Base-by-base conservation (phyloP, 2,329 filamentous ascomycete species). In the Lasiodiplodia theobromae region DNA sequence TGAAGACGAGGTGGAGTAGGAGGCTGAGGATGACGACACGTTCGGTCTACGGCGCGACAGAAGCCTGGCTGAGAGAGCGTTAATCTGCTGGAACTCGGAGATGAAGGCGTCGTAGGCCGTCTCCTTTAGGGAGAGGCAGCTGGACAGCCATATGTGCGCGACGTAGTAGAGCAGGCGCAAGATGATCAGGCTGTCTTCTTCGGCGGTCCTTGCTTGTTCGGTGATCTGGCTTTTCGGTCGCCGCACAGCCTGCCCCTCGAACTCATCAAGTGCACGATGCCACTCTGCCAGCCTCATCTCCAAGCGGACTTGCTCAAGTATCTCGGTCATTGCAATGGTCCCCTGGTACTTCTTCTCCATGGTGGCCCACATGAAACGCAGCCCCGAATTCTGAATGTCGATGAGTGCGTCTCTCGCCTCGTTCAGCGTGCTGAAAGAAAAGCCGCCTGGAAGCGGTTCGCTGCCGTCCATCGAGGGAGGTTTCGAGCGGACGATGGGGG, bases 261-360 rank as follows among this genome's bases (percentile, higher is more conserved):
- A 28, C 16, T 63, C 38, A 16, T 63, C 58, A 16, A 63, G 40
- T n/a, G 58, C 58, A 28, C 44, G 58, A 44, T 63, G 40, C 58
- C 58, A 63, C 40, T 63, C 58, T 16, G 40, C 58, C 4, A 63
- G 25, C 11, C 58, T 44, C 58, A 63, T 63, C 40, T 63, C 58
- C 25, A 63, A n/a, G 12, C 58, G 58, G 16, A 63, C 58, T 28
- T 63, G 58, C 40, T 63, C 58, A 25, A 63, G 58, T 49, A 63
- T 63, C 40, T 63, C 58, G 58, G 58, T 63, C 58, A 23, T 63
- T 44, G 58, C 40, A 28, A 63, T 63, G 40, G 58, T 23, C 16
- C 58, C 58, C 58, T 63, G 40, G 25, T 63, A 63, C 58, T 63
- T 63, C 49, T 65, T 64, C 25, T 68, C 57, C 57, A 65, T 68